A percentile compares a stretch with the other conserved stretches of the same genome.
Conservation (phyloP, 306 rosid genomes). For the Vigna unguiculata region DNA sequence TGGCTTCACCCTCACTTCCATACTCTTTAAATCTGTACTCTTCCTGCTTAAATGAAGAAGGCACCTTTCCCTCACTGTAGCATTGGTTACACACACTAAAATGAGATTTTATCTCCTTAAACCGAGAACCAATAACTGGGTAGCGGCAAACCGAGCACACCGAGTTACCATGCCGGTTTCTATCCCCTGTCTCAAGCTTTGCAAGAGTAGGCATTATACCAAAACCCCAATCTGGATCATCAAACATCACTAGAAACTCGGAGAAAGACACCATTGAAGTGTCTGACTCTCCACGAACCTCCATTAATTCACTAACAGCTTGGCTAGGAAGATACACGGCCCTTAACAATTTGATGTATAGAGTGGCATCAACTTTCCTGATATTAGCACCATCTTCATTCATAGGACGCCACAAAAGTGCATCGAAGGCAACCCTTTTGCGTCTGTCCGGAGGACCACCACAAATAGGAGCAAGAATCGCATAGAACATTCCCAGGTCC, state of each 20-base stretch:
- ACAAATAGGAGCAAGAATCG: constrained; percentile 94
- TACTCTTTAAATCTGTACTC: constrained; percentile 93
- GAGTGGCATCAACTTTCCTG: constrained; percentile 65
- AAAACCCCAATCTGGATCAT: constrained; percentile 95
- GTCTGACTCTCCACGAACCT: constrained; percentile 78
- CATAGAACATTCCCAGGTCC: constrained; percentile 90
- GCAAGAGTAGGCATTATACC: constrained; percentile 85
- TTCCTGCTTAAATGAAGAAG: constrained; percentile 87
- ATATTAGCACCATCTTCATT: constrained; percentile 81
- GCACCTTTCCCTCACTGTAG: constrained; percentile 98
- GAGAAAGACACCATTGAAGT: constrained; percentile 75
- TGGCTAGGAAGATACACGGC: constrained; percentile 78
- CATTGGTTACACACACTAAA: constrained; percentile 94
- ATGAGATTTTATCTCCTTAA: constrained; percentile 85
- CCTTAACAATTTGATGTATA: constrained; percentile 80
- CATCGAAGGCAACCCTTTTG: constrained; percentile 82
- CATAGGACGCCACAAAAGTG: constrained; percentile 94
- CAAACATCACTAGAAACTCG: constrained; percentile 85
- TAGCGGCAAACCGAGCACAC: constrained; percentile 90
- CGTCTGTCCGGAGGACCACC: constrained; percentile 85
- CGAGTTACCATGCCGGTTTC: constrained; percentile 84
- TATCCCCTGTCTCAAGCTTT: constrained; percentile 92
- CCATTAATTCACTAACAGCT: constrained; percentile 77
- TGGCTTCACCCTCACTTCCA: constrained; percentile 77
- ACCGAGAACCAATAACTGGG: constrained; percentile 87